phyloP scores from a whole-genome alignment of 345 rosid species.

The Eucalyptus tenuipes region DNA sequence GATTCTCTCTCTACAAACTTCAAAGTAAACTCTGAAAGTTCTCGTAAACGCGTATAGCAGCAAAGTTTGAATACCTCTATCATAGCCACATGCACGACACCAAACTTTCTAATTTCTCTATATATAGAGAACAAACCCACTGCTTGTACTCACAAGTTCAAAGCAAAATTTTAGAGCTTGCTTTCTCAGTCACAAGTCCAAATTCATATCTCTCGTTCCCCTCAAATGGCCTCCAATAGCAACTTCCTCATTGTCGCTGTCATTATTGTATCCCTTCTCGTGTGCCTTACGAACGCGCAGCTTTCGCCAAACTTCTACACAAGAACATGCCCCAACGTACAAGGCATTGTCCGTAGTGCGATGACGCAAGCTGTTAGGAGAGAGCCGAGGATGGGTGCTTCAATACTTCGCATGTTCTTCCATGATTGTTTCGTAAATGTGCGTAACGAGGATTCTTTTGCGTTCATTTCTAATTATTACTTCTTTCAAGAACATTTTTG shows the following conservation, averaged over 20 bases:
- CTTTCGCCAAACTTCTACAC: constrained; percentile 25
- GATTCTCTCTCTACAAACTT: background rate
- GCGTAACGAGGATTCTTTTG: background rate
- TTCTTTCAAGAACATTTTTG: too few species aligned
- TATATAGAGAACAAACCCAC: background rate
- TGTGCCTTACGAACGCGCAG: constrained; percentile 8
- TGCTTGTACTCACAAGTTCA: background rate
- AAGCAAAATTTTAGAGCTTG: background rate
- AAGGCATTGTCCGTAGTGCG: constrained; percentile 6
- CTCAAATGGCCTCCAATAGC: background rate
- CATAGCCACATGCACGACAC: background rate
- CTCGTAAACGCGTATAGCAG: background rate
- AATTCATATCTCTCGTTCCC: background rate
- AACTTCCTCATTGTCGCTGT: background rate
- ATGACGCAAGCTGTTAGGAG: constrained; percentile 10
- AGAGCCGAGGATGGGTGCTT: constrained; percentile 23
- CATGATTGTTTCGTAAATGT: constrained; percentile 45
- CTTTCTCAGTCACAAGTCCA: background rate
- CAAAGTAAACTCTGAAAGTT: background rate
- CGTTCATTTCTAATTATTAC: background rate
- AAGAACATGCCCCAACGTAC: constrained; percentile 15
- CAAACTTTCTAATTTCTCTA: background rate
- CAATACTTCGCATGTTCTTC: constrained; percentile 39
- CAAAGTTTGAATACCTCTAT: background rate
- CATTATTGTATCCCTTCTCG: background rate